Percentiles rank a stretch among this genome's conserved stretches.
Conservation (phyloP, 2,329 filamentous ascomycete genomes). For the Aspergillus sp. region DNA sequence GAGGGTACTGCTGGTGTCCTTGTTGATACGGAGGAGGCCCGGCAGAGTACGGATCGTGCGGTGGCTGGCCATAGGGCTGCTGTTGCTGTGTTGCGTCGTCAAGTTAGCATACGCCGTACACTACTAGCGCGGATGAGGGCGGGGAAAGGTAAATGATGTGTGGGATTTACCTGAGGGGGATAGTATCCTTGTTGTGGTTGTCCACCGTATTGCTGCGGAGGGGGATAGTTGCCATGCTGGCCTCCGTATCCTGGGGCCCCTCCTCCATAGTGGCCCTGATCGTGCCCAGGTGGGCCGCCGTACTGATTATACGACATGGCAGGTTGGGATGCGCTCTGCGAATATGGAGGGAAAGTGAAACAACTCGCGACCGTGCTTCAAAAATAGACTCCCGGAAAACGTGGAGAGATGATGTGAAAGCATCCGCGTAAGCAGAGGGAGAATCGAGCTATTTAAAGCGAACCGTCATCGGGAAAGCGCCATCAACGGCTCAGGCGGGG, state of each 20-base stretch:
- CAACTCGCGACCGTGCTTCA: too few species aligned
- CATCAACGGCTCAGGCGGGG: constrained; percentile 5
- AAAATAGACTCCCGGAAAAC: neutral
- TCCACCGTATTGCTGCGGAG: constrained; percentile 9
- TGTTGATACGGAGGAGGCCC: constrained; percentile 22
- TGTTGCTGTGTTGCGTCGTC: neutral
- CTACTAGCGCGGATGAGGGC: neutral
- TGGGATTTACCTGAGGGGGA: constrained; percentile 6
- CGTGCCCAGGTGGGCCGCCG: constrained; percentile 6
- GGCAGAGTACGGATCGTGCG: constrained; percentile 20
- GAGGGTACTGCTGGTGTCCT: constrained; percentile 17
- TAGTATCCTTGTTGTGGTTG: constrained; percentile 10
- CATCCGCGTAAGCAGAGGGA: neutral
- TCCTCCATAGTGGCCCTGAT: constrained; percentile 10
- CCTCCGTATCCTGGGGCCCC: neutral
- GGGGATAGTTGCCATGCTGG: constrained; percentile 8
- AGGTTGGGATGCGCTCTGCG: neutral
- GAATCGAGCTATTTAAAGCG: neutral
- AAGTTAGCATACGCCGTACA: neutral
- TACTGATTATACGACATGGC: constrained; percentile 13
- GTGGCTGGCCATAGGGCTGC: constrained; percentile 20
- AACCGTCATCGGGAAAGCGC: constrained; percentile 7
- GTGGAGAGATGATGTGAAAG: neutral
- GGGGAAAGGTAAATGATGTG: neutral
- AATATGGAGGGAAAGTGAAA: neutral